Conservation (phyloP, 805 yeast genomes). For the Huiozyma sinensis region DNA sequence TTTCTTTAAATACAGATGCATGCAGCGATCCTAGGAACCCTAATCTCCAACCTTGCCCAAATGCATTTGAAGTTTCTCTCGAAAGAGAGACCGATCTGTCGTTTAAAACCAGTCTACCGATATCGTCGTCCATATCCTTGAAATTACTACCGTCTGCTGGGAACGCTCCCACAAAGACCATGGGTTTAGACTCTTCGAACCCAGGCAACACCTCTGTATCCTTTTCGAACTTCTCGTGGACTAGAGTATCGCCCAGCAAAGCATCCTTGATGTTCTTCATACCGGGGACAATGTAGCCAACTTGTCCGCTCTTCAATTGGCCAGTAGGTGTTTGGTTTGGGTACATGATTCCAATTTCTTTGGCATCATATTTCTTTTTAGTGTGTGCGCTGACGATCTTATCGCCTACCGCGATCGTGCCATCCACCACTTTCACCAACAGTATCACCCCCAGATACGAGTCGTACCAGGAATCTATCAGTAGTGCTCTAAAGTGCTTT, state of each 20-base stretch:
- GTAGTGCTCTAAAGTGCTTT: slow-evolving; percentile 44
- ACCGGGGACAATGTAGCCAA: slow-evolving; percentile 90
- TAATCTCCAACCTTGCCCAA: slow-evolving; percentile 96
- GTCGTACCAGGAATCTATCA: slow-evolving; percentile 98
- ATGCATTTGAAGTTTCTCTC: slow-evolving; percentile 83
- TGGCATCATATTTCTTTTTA: slow-evolving; percentile 65
- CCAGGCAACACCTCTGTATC: slow-evolving; percentile 78
- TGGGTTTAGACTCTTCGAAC: slow-evolving; percentile 92
- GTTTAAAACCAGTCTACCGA: slow-evolving; percentile 78
- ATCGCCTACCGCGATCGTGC: slow-evolving; percentile 61
- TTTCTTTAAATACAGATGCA: slow-evolving; percentile 87
- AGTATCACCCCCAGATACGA: slow-evolving; percentile 83
- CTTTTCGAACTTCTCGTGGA: slow-evolving; percentile 41
- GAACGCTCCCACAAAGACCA: slow-evolving; percentile 97
- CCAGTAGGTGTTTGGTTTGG: slow-evolving; percentile 71
- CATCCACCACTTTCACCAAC: slow-evolving; percentile 78
- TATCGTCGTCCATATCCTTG: slow-evolving; percentile 77
- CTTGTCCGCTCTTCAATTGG: slow-evolving; percentile 74
- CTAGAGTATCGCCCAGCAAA: slow-evolving; percentile 81
- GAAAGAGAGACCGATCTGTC: slow-evolving; percentile 86
- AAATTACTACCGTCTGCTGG: slow-evolving; percentile 94
- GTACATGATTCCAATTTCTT: slow-evolving; percentile 91
- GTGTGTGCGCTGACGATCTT: slow-evolving; percentile 72
- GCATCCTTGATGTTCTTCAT: slow-evolving; percentile 85
- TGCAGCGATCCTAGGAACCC: slow-evolving; percentile 92